These are phyloP conservation scores for Pinguiococcus pyrenoidosus DNA, from an alignment of 108 stramenopile genomes.

Conservation along the genomic window DNA sequence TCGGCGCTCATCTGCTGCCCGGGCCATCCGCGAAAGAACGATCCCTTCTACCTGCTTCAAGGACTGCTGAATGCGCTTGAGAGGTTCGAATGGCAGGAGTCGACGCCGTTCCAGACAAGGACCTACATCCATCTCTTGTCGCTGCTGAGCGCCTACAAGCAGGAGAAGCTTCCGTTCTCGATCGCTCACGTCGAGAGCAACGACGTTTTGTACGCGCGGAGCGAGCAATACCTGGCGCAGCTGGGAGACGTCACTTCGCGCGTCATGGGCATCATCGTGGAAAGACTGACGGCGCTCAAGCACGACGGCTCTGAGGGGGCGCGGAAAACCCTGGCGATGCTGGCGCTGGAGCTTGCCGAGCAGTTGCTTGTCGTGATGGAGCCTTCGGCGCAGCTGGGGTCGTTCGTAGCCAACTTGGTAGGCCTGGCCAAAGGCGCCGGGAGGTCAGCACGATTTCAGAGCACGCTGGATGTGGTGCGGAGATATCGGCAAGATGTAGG, in stretches of 20 bases:
- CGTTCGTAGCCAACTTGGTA: no score
- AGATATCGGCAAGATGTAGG: no score
- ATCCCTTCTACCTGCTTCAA: conserved; percentile 17
- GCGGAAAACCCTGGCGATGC: background rate
- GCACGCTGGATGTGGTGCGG: no score
- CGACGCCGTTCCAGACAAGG: background rate
- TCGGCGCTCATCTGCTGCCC: conserved; percentile 10
- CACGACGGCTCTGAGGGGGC: background rate
- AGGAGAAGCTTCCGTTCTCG: conserved; percentile 9
- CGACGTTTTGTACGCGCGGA: conserved; percentile 18
- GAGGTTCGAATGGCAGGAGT: background rate
- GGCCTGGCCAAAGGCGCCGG: no score
- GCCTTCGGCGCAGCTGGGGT: no score
- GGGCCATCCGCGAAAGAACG: conserved; percentile 21
- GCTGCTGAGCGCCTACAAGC: conserved; percentile 3
- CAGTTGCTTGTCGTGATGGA: no score
- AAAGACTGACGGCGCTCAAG: background rate
- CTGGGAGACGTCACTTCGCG: background rate
- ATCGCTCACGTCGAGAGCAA: conserved; percentile 12
- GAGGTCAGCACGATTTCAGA: no score
- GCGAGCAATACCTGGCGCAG: conserved; percentile 3
- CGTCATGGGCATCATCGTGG: background rate
- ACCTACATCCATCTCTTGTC: background rate
- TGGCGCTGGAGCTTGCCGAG: no score
- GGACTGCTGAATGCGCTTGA: conserved; percentile 18